Evolutionary conservation across 352 stramenopile species (phyloP), one percentile per base, ranked within the genome.

Genomic region (Globisporangium parvum): DNA sequence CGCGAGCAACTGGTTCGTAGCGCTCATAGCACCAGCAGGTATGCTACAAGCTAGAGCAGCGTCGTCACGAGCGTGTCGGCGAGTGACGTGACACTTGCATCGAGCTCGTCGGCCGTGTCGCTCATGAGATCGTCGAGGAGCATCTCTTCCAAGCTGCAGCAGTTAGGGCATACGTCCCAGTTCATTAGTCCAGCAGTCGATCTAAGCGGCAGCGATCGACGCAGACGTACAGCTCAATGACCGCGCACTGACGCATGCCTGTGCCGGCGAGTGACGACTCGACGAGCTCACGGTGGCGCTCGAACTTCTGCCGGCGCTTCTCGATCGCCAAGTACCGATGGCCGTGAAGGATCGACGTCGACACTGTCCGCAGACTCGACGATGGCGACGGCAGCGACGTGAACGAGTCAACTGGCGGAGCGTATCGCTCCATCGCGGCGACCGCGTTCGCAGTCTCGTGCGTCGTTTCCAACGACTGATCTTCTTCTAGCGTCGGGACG

Each of bases 171-270:
- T n/a, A n/a, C n/a, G n/a, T n/a, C n/a, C n/a, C n/a, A n/a, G n/a
- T n/a, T n/a, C n/a, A n/a, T n/a, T n/a, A n/a, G n/a, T n/a, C n/a
- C n/a, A n/a, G n/a, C n/a, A n/a, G n/a, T n/a, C n/a, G n/a, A n/a
- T n/a, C n/a, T n/a, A n/a, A n/a, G n/a, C n/a, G n/a, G n/a, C n/a
- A n/a, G n/a, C n/a, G 11, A 28, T 5, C 18, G 23, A n/a, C 2
- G 1, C 17, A 2, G 18, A 77, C 75, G 50, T 53, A 85, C 78
- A 87, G 77, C 61, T 88, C 78, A 49, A 88, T 78, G 21, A 88
- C 68, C 5, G 64, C 67, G 37, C 51, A 70, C 58, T 88, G 78
- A 35, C 77, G 41, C 73, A 87, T 82, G 18, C 76, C 76, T 2
- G 76, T 80, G 8, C 75, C 67, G 26, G 73, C 59, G 3, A 88